Evolutionary conservation across 73 alveolate species (phyloP), one percentile per base, ranked within the genome.

Genomic region (Diophrys sp.): DNA sequence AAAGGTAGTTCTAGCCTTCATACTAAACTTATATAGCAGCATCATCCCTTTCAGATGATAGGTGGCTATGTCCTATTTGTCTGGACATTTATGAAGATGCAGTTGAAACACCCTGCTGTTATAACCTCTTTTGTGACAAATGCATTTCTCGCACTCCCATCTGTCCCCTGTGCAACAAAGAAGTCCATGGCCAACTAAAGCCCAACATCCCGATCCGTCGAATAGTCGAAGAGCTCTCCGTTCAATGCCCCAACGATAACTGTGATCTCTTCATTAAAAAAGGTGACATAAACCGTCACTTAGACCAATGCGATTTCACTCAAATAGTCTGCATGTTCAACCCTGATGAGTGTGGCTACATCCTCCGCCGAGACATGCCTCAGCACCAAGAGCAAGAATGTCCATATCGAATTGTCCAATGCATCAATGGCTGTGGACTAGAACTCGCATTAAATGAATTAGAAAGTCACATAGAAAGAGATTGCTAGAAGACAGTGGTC

Each of bases 61-160:
- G 92, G 54, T 89, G 95, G 95, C 77, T 84, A 0, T 89, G 95
- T 62, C 95, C 95, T 0, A 89, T 89, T 25, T 89, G 95, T 69
- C 68, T 89, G 33, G 95, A 89, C 26, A 74, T 89, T 8, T 89
- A 57, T 69, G 92, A 89, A 26, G 91, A 89, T 34, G 92, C 95
- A 28, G 92, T 89, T 26, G 95, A 89, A 70, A 89, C 95, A 0
- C 95, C 95, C 5, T 89, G 95, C 77, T 89, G 95, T 62, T 89
- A 83, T 56, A 89, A 89, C 70, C 56, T 89, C 33, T 89, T 89
- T 79, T 89, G 95, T 67, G 92, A 89, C 54, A 84, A 69, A 62
- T 89, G 95, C 85, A 78, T 89, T 18, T 23, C 56, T 67, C 1
- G 44, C 24, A 75, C 86, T 55, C 68, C 70, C 32, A 68, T 62